Evolutionary conservation across 2,329 filamentous ascomycete species (phyloP), one percentile per base, ranked within the genome.

Genomic region (Exophiala mesophila): DNA sequence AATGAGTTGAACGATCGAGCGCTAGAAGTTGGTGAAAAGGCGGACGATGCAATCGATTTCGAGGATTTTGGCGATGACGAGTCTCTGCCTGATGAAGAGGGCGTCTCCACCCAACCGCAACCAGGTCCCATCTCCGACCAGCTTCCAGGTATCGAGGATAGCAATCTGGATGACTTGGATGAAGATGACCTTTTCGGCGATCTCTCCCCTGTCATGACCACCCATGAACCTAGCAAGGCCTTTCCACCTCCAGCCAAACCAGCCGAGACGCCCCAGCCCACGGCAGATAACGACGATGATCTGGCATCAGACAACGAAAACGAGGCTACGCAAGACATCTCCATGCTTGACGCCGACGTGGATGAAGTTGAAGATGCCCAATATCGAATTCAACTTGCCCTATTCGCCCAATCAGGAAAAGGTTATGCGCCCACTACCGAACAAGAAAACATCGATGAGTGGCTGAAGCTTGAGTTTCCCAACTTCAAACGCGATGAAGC

Each of bases 31-130:
- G 75, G 73, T 15, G 84, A 88, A 62, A 98, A 98, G 65, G 90
- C 88, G 41, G 88, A 88, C 47, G 86, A 97, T 66, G 92, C 92
- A 29, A 69, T 92, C 49, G 92, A 98, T 60, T 98, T 76, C 56
- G 88, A 86, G 60, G 87, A 95, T 59, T 89, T 97, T 49, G 84
- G 84, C 53, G 90, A 97, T 61, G 88, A 94, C 59, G 89, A 96
- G 50, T 74, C 95, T 5, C 84, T 88, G 8, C 87, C 92, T 5
- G 87, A 92, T 28, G 71, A 72, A 53, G 65, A 68, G 12, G 7
- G 12, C 44, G 45, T 36, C 10, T 51, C 54, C 7, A 49, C 41
- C 31, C 49, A 55, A 21, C 39, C 39, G 9, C 41, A 40, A 29
- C 41, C 18, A 36, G 55, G 28, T 31, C 35, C 13, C 17, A 45